Evolutionary conservation across 2,329 filamentous ascomycete species (phyloP).

Genomic region (Microcera coccophila): DNA sequence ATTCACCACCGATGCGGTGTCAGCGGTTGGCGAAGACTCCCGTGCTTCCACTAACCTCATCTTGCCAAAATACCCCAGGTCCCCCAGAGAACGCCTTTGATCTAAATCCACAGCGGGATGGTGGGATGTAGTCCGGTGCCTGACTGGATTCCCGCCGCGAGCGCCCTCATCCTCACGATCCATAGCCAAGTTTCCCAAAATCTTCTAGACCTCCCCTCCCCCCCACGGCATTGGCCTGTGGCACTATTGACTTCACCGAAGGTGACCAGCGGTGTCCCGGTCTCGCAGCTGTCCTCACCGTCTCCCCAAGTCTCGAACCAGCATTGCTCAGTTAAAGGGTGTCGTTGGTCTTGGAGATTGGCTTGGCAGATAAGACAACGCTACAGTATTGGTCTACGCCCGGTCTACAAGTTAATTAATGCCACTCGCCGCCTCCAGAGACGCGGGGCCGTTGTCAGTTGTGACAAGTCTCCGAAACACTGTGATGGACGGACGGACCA

Average conservation of each 20-base stretch:
- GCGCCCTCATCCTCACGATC: not conserved
- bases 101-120: not conserved
- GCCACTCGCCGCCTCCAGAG: not conserved
- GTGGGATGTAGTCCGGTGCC: not conserved
- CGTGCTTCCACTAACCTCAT: conserved; percentile 7
- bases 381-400: not conserved
- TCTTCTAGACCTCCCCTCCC: not conserved
- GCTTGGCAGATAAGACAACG: not conserved
- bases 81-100: not conserved
- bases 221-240: not conserved
- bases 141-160: not conserved
- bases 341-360: not conserved
- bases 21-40: conserved; percentile 7
- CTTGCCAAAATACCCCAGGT: not conserved
- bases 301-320: not conserved
- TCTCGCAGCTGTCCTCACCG: not conserved
- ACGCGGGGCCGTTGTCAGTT: not conserved
- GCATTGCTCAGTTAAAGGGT: not conserved
- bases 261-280: not conserved
- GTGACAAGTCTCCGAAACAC: not conserved
- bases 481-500: not conserved
- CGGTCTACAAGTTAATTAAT: not conserved
- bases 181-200: not conserved
- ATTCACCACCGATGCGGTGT: conserved; percentile 16
- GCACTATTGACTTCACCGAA: not conserved